Conservation (phyloP, 331 rosid genomes). For the Cydonia oblonga region DNA sequence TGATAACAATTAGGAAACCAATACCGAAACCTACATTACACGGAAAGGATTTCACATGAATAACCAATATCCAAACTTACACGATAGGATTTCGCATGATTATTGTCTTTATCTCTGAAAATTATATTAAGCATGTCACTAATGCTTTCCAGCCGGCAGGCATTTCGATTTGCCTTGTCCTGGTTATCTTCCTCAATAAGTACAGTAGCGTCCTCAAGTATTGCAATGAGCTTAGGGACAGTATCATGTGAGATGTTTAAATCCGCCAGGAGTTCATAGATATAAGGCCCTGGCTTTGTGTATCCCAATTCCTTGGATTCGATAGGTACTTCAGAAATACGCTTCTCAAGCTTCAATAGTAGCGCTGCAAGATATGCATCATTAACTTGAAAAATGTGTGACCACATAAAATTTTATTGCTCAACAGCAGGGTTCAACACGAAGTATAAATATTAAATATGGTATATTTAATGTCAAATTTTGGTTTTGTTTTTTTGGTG, state of each 20-base stretch:
- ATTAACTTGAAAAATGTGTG: slow-evolving; percentile 2
- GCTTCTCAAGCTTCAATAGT: slow-evolving; percentile 83
- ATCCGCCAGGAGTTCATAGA: slow-evolving; percentile 68
- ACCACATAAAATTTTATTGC: not conserved
- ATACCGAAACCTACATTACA: too few relatives aligned
- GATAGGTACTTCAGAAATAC: slow-evolving; percentile 78
- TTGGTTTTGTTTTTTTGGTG: too few relatives aligned
- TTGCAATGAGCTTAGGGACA: slow-evolving; percentile 37
- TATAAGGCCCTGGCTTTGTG: slow-evolving; percentile 83
- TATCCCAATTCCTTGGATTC: slow-evolving; percentile 75
- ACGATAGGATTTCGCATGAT: slow-evolving; percentile 66
- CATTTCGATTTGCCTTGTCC: slow-evolving; percentile 37
- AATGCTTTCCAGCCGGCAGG: slow-evolving; percentile 68
- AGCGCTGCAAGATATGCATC: slow-evolving; percentile 55
- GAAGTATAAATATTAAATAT: too few relatives aligned
- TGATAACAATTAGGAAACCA: not conserved
- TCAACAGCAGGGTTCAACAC: not conserved
- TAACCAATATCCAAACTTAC: slow-evolving; percentile 31
- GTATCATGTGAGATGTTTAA: slow-evolving; percentile 70
- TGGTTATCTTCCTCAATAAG: slow-evolving; percentile 84
- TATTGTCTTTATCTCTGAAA: slow-evolving; percentile 48
- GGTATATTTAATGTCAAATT: too few relatives aligned
- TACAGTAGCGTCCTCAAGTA: slow-evolving; percentile 47
- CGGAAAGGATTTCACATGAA: too few relatives aligned
- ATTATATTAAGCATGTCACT: slow-evolving; percentile 47